Percentiles rank a stretch among this genome's conserved stretches.
These are phyloP conservation scores for Trichoderma polysporum DNA, from an alignment of 2,329 filamentous ascomycete genomes.

Conservation along the genomic window DNA sequence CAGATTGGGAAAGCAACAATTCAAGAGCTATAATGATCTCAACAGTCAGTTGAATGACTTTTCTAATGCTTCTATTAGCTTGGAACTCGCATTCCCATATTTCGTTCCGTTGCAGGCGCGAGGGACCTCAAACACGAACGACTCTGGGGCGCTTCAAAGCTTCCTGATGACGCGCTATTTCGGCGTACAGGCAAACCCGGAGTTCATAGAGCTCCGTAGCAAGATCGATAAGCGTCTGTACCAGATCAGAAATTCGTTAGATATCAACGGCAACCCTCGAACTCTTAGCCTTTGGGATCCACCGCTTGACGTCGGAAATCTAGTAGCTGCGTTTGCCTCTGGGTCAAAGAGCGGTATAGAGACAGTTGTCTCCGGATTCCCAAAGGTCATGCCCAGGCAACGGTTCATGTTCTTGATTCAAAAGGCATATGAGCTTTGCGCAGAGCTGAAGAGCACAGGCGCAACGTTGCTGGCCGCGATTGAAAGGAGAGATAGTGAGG, in stretches of 20 bases:
- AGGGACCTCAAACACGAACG: background rate
- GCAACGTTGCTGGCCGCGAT: background rate
- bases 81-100: background rate
- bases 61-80: background rate
- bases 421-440: slow-evolving; percentile 22
- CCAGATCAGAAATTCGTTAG: background rate
- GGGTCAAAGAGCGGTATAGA: background rate
- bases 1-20: background rate
- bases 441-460: background rate
- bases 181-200: background rate
- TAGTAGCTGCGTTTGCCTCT: background rate
- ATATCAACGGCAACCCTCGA: background rate
- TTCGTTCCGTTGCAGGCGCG: background rate
- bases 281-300: background rate
- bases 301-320: background rate
- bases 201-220: background rate
- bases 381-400: slow-evolving; percentile 36
- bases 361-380: slow-evolving; percentile 30
- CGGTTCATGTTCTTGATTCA: slow-evolving; percentile 38
- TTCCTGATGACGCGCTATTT: background rate
- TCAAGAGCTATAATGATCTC: background rate
- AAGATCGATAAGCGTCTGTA: background rate
- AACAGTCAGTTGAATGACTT: background rate
- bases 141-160: background rate
- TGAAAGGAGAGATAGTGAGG: background rate